Evolutionary conservation across 192 early-diverging fungal species (phyloP), one percentile per base, ranked within the genome.

Genomic region (Entrophospora sp.): DNA sequence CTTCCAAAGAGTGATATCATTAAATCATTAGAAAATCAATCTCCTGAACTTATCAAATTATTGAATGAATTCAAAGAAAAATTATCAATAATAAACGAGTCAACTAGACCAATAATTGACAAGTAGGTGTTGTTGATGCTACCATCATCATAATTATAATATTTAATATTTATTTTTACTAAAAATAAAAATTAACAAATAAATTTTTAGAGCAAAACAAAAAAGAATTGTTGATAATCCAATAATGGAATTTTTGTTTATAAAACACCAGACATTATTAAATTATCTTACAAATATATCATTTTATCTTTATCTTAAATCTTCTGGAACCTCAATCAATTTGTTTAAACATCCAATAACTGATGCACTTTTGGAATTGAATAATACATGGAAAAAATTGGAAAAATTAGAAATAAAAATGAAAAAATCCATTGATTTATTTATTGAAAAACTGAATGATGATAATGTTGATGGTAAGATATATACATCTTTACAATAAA

Each of bases 271-370:
- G 58, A 75, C 66, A 3, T 44, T 89, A 24, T 78, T 87, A 70
- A 83, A 85, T 63, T 95, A 94, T 65, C 72, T 95, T 63, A 90
- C 87, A 67, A 97, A 97, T 70, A 81, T 95, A 63, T 82, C 92
- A 5, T 95, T 93, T 64, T 93, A 92, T 68, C 77, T 97, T 58
- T 83, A 82, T 1, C 60, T 92, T 65, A 81, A 88, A 81, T 76
- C 80, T 48, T 78, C 73, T 65, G 55, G 24, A 72, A 68, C n/a
- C n/a, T n/a, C 80, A 46, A 44, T 62, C 37, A 71, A 87, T 45
- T 69, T 91, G 25, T 85, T 81, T 25, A 75, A 83, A 43, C 95
- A 97, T 71, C 95, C 92, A 12, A 89, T 93, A n/a, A 87, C 92
- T 56, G 82, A 84, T 18, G 78, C 82, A 8, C 73, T 97, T n/a